Base-by-base conservation (phyloP, 768 basidiomycete genomes). In the Tephrocybe rancida region DNA sequence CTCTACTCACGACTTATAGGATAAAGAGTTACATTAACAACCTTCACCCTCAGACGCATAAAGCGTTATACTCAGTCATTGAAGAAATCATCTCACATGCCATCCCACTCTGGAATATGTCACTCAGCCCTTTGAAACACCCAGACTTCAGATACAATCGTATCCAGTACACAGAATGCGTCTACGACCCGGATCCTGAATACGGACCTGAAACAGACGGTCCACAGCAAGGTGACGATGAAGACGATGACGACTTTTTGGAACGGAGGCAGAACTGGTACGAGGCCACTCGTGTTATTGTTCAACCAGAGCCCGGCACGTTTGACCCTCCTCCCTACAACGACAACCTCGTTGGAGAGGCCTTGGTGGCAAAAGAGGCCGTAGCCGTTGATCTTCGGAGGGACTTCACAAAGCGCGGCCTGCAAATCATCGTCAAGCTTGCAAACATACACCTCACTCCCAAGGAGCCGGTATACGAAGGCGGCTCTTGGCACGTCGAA, bases 11-110 rank as follows among this genome's bases (percentile, higher is more conserved):
- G 1, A 25, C 21, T 19, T 21, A 3, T 7, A 71, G 70, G 45
- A 69, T 71, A 19, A 67, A 63, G 13, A 70, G 68, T 11, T 77
- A 79, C 53, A 76, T 78, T 62, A 77, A 77, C 57, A 75, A 75
- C 39, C 61, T 78, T 5, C 68, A 75, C 50, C 76, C 74, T 1
- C 43, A 55, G 8, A 50, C 50, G 16, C 59, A 63, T 35, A 48
- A 53, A 37, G 29, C 48, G 10, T 64, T 74, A 16, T 70, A 70
- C 51, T 13, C 26, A 10, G 44, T 65, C 10, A 50, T 73, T n/a
- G 65, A 69, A 22, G 30, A 61, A 29, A 32, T 73, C 37, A 69
- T 75, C 37, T 47, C 51, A 0, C 56, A 55, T 5, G 62, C 67
- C 25, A 66, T 75, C 35, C 70, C 71, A 0, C 60, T 72, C 7